A percentile compares a stretch with the other conserved stretches of the same genome.
Evolutionary conservation across 306 rosid genomes (phyloP).

Genomic region (Cucurbita moschata): DNA sequence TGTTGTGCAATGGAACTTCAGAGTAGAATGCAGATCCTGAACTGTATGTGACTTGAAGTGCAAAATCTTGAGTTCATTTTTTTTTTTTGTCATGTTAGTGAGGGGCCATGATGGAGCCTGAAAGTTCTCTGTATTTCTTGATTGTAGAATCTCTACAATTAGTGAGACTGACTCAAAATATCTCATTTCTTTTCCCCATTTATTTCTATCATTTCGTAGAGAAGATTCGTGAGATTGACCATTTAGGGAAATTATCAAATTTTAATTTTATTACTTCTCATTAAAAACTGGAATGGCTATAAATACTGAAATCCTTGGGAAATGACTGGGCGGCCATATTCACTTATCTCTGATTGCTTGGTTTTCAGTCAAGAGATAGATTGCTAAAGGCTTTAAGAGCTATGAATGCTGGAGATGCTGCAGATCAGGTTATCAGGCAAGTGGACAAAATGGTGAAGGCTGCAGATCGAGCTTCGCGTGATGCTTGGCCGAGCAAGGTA

Average conservation of each 20-base stretch:
- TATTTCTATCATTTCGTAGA: neutral
- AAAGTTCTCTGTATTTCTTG: neutral
- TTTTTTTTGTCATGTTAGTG: neutral
- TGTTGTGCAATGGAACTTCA: neutral
- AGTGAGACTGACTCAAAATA: neutral
- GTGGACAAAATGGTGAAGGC: slow-evolving; percentile 73
- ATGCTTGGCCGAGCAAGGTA: slow-evolving; percentile 65
- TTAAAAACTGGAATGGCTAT: neutral
- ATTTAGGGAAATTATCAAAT: neutral
- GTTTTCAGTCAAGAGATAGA: slow-evolving; percentile 68
- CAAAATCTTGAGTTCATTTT: neutral
- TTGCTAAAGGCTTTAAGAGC: slow-evolving; percentile 66
- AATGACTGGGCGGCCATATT: slow-evolving; percentile 2
- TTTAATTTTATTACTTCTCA: neutral
- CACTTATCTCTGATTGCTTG: slow-evolving; percentile 16
- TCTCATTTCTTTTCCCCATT: neutral
- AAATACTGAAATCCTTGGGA: neutral
- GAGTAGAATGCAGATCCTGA: neutral
- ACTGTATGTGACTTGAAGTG: neutral
- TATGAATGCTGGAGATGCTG: slow-evolving; percentile 91
- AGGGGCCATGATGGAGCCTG: neutral
- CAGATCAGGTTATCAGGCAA: slow-evolving; percentile 89
- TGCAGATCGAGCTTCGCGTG: slow-evolving; percentile 67
- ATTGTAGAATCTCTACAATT: neutral
- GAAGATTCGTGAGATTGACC: neutral